phyloP scores from a whole-genome alignment of 192 early-diverging fungal species.

The Mortierella claussenii region DNA sequence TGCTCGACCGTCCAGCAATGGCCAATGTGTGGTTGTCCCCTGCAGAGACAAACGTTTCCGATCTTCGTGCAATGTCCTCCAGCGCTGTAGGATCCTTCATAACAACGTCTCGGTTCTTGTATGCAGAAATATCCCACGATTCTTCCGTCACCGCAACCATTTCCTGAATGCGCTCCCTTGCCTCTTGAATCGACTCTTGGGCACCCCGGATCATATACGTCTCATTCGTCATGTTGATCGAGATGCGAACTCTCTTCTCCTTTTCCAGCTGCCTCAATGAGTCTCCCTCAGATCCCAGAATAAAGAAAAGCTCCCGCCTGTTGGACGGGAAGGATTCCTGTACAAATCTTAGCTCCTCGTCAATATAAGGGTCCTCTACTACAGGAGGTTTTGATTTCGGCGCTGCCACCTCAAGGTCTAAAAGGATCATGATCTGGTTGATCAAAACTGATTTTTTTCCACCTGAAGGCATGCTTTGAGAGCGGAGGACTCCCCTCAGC shows the following conservation, averaged over 20 bases:
- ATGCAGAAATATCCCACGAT: constrained; percentile 41
- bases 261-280: constrained; percentile 27
- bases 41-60: constrained; percentile 31
- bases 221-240: constrained; percentile 44
- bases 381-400: constrained; percentile 10
- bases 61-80: constrained; percentile 46
- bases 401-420: constrained; percentile 26
- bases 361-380: constrained; percentile 29
- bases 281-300: constrained; percentile 37
- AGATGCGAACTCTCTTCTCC: constrained; percentile 34
- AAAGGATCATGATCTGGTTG: constrained; percentile 42
- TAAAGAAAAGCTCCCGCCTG: constrained; percentile 42
- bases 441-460: constrained; percentile 39
- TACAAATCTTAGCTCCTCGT: neutral
- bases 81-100: constrained; percentile 11
- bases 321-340: constrained; percentile 28
- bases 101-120: constrained; percentile 14
- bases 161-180: constrained; percentile 24
- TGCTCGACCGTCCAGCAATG: constrained; percentile 27
- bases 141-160: constrained; percentile 42
- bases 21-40: constrained; percentile 8
- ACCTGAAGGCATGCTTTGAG: constrained; percentile 7
- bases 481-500: constrained; percentile 33
- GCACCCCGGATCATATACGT: constrained; percentile 35
- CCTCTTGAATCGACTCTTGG: constrained; percentile 22